These are phyloP conservation scores for Epipyxis sp. DNA, from an alignment of 108 stramenopile species.

Conservation along the genomic window DNA sequence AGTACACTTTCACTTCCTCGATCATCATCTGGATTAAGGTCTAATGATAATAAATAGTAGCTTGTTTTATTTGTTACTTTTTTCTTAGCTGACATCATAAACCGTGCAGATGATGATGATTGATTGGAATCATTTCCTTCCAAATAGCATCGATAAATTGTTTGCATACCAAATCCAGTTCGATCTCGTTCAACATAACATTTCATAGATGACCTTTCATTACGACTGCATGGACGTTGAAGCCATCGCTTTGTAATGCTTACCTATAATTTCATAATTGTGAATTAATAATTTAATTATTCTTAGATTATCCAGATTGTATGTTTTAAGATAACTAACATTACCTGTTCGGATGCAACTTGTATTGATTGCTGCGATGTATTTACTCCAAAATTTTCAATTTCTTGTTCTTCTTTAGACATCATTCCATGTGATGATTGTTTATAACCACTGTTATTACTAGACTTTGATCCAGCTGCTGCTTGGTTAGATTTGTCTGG, in stretches of 20 bases:
- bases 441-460: not conserved
- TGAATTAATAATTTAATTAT: no score
- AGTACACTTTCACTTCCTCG: constrained; percentile 21
- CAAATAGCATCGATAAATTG: constrained; percentile 6
- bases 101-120: not conserved
- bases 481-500: no score
- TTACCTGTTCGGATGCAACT: not conserved
- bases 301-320: no score
- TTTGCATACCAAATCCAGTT: not conserved
- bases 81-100: constrained; percentile 31
- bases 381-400: constrained; percentile 4
- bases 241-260: constrained; percentile 20
- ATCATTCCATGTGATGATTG: not conserved
- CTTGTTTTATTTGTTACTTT: constrained; percentile 10
- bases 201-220: constrained; percentile 2
- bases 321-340: no score
- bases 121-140: constrained; percentile 26
- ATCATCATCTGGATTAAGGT: constrained; percentile 16
- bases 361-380: not conserved
- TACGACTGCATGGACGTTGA: not conserved
- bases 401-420: not conserved
- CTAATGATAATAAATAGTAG: constrained; percentile 23
- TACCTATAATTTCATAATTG: no score
- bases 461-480: no score
- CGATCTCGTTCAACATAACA: constrained; percentile 31